Base-by-base conservation (phyloP, 2,329 filamentous ascomycete genomes). In the Colletotrichum euphorbiae region DNA sequence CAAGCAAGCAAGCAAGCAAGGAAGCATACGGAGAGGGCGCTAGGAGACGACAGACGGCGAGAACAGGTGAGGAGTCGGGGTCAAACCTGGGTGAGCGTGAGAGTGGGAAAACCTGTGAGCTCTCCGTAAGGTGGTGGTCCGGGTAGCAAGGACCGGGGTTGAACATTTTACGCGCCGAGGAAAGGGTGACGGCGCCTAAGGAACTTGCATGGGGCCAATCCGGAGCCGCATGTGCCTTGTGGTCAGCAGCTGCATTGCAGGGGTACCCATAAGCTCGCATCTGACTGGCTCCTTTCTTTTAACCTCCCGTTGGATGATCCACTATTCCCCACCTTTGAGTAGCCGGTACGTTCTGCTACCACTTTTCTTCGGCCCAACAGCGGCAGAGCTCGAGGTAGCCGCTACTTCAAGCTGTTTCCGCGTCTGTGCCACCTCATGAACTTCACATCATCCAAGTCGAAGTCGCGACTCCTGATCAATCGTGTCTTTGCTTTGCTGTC, bases 171-270 rank as follows among this genome's bases (percentile, higher is more conserved):
- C 70, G 70, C 70, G 70, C 70, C 70, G 68, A 71, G 70, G 55
- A 70, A 60, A 69, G 68, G 50, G 70, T 71, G 70, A 70, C 64
- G 70, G 70, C 70, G 70, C 70, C 68, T 71, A 71, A 48, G 57
- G 68, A 67, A 65, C 70, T 69, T 71, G 70, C 70, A 71, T 70
- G 56, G 68, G 61, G 68, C 70, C 70, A 71, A 71, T 71, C 48
- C 55, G 51, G 68, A 70, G 68, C 68, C 70, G 70, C 68, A 71
- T 62, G 70, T 71, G 68, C 70, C 70, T 71, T 68, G 64, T 69
- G 65, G 64, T 21, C 56, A 70, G 56, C 56, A 60, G 63, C 48
- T 70, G 58, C 58, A 59, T 62, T 64, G 19, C 67, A 67, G 28
- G 69, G 68, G 42, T 24, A 2, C n/a, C 62, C 59, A 33, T 67